Conservation (phyloP, 345 rosid species). For the Eucalyptus curtisii region DNA sequence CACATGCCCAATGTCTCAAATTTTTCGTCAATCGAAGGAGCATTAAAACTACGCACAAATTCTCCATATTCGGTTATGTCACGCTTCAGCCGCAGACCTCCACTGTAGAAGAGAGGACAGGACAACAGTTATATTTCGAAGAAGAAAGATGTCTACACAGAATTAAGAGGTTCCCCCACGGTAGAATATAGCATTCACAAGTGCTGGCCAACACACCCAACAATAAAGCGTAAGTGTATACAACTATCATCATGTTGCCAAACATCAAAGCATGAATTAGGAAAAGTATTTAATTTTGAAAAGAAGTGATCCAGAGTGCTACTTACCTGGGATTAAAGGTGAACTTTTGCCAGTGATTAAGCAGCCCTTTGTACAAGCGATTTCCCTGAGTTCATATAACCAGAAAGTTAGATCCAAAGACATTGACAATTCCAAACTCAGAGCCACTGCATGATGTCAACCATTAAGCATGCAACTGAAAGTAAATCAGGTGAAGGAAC, state of each 20-base stretch:
- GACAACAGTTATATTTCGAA: neutral
- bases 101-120: slow-evolving; percentile 30
- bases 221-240: neutral
- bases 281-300: neutral
- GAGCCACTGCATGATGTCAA: neutral
- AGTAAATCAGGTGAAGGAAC: neutral
- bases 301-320: neutral
- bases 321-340: slow-evolving; percentile 91
- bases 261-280: neutral
- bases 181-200: neutral
- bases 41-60: slow-evolving; percentile 72
- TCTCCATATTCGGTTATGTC: slow-evolving; percentile 89
- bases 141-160: neutral
- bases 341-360: slow-evolving; percentile 95
- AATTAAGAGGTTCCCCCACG: neutral
- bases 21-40: slow-evolving; percentile 93
- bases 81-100: slow-evolving; percentile 95
- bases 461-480: neutral
- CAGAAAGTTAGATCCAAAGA: neutral
- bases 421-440: neutral
- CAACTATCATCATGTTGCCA: neutral
- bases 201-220: neutral
- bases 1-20: slow-evolving; percentile 92
- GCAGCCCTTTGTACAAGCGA: slow-evolving; percentile 69
- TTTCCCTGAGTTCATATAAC: slow-evolving; percentile 45